Evolutionary conservation across 2,329 filamentous ascomycete genomes (phyloP).

Genomic region (Stemphylium lycopersici): DNA sequence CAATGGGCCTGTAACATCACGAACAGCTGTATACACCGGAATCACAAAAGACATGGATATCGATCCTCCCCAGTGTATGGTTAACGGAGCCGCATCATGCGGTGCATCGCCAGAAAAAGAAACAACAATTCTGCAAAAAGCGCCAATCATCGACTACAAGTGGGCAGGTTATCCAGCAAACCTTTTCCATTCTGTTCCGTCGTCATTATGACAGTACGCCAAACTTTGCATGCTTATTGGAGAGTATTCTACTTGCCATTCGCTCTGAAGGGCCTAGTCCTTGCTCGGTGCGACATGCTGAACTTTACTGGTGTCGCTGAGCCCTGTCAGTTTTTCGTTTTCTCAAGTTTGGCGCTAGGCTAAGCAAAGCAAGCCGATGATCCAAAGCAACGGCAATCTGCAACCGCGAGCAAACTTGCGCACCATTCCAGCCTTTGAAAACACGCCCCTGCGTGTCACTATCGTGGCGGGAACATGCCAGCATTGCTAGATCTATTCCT

Average conservation of each 20-base stretch:
- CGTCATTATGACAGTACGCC: neutral
- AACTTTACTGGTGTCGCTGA: constrained; percentile 1
- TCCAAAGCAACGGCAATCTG: neutral
- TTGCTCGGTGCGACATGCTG: neutral
- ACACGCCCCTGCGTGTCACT: neutral
- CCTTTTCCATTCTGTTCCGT: neutral
- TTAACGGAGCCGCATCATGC: neutral
- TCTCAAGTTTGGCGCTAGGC: constrained; percentile 11
- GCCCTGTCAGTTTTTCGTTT: constrained; percentile 17
- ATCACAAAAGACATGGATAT: constrained; percentile 4
- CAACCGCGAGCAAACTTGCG: constrained; percentile 2
- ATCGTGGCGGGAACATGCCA: neutral
- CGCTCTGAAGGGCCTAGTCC: neutral
- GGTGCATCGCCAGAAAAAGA: neutral
- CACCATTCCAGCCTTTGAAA: neutral
- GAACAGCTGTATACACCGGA: constrained; percentile 7
- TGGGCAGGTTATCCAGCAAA: neutral
- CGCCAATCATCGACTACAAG: neutral
- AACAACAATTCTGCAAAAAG: neutral
- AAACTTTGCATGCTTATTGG: neutral
- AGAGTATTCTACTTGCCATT: neutral
- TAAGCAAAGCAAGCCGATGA: constrained; percentile 7
- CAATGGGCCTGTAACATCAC: neutral
- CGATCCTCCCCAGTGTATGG: neutral
- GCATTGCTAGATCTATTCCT: neutral